Evolutionary conservation across 2,329 filamentous ascomycete genomes (phyloP), one percentile per base, ranked within the genome.

Genomic region (Monilinia laxa): DNA sequence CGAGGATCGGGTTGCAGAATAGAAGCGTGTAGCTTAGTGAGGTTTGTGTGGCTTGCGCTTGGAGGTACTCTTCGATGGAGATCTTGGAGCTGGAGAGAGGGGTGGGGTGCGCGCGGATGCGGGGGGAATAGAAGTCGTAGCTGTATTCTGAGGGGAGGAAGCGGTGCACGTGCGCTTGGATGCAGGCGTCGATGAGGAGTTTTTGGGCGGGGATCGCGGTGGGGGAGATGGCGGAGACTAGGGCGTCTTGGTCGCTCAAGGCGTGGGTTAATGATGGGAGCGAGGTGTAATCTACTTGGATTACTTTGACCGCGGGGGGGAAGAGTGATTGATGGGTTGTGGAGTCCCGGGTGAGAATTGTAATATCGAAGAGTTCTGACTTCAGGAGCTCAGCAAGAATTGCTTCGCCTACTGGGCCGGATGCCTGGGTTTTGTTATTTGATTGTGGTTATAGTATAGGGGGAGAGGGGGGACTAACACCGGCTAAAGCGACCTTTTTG

Each of bases 71-170:
- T 9, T 52, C 53, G 3, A 67, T 66, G 45, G 63, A 35, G 20
- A 55, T 55, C 25, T 68, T 68, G 4, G 53, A 16, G 23, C 35
- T 31, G 16, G 40, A 62, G 28, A 23, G 4, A 3, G 4, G 5
- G 2, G 54, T 2, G 6, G 28, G 16, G 20, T n/a, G 6, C 1
- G 25, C 23, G 57, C 40, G 14, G 18, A 60, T 16, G 4, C n/a
- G n/a, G 3, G 51, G 28, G 6, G 42, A 52, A 3, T 18, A n/a
- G 6, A 54, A 76, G 76, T 78, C 73, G 28, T 76, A 73, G 25
- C 76, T 76, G 56, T 82, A 88, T 67, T 88, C 85, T 12, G 82
- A 82, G 2, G 85, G 84, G 47, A 88, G 78, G 76, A 87, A 86
- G 20, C 84, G 80, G 72, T 84, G 80, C 14, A 88, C 84, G n/a